phyloP scores from a whole-genome alignment of 2,329 filamentous ascomycete genomes.

The Thelonectria olida region DNA sequence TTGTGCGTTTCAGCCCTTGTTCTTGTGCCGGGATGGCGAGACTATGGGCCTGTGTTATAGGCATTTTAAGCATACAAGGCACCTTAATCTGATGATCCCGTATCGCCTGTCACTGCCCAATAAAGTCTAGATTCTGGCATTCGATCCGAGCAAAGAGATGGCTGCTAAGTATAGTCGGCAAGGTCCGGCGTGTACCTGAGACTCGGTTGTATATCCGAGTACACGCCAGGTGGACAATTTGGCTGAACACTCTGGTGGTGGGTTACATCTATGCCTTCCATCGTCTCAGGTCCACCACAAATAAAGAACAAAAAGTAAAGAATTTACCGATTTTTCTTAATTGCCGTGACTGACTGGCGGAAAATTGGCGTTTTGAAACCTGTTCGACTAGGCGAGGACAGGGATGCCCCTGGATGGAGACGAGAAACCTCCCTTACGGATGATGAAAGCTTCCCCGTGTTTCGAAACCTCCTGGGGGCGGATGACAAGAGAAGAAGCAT shows the following conservation, averaged over 20 bases:
- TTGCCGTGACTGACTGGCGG: constrained; percentile 1
- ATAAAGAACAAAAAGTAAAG: background rate
- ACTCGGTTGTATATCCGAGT: background rate
- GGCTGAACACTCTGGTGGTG: background rate
- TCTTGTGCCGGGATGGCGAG: background rate
- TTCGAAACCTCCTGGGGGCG: background rate
- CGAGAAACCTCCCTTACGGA: background rate
- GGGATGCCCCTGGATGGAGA: background rate
- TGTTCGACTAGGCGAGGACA: background rate
- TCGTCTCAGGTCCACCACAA: background rate
- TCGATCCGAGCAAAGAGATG: too few relatives aligned
- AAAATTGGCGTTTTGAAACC: constrained; percentile 12
- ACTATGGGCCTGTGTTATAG: background rate
- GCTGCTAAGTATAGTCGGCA: background rate
- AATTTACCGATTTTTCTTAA: background rate
- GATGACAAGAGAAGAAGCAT: background rate
- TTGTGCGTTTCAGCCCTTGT: background rate
- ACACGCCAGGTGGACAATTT: background rate
- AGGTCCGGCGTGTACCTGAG: background rate
- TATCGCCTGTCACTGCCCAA: background rate
- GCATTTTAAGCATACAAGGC: background rate
- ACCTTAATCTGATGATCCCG: background rate
- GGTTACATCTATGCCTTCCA: background rate
- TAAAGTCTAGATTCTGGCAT: too few relatives aligned
- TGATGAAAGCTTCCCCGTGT: background rate